Percentiles rank a stretch among this genome's conserved stretches.
Evolutionary conservation across 2,329 filamentous ascomycete species (phyloP).

Genomic region (Teratosphaeria zuluensis): DNA sequence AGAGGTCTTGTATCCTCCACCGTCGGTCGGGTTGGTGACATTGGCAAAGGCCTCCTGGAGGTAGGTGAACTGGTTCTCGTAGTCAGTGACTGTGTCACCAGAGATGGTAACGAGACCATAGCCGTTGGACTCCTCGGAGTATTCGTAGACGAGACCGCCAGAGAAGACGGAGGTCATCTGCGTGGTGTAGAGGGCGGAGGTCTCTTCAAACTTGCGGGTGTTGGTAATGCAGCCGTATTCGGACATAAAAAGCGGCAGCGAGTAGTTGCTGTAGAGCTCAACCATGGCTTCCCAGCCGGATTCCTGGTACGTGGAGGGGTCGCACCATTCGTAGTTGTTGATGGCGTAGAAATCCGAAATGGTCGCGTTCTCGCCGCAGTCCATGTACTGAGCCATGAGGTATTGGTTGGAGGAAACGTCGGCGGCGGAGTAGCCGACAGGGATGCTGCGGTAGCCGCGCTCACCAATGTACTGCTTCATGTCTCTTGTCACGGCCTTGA

Average conservation of each 20-base stretch:
- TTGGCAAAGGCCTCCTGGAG: slow-evolving; percentile 42
- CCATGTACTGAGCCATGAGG: slow-evolving; percentile 82
- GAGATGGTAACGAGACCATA: slow-evolving; percentile 67
- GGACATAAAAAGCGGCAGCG: slow-evolving; percentile 71
- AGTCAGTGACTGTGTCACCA: slow-evolving; percentile 38
- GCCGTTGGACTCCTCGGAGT: slow-evolving; percentile 65
- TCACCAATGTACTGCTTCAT: slow-evolving; percentile 71
- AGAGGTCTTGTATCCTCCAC: slow-evolving; percentile 48
- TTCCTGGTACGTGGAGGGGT: slow-evolving; percentile 53
- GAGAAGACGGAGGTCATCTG: slow-evolving; percentile 87
- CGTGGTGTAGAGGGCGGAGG: slow-evolving; percentile 64
- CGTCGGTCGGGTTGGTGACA: slow-evolving; percentile 42
- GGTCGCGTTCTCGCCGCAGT: slow-evolving; percentile 66
- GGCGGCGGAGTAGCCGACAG: slow-evolving; percentile 72
- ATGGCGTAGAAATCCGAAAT: slow-evolving; percentile 81
- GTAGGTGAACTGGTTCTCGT: slow-evolving; percentile 50
- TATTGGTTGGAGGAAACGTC: slow-evolving; percentile 76
- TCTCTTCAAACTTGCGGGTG: slow-evolving; percentile 69
- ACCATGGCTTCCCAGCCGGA: slow-evolving; percentile 82
- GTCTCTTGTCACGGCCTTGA: slow-evolving; percentile 62
- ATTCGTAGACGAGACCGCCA: slow-evolving; percentile 91
- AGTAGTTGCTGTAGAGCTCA: slow-evolving; percentile 73
- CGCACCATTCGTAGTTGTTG: slow-evolving; percentile 83
- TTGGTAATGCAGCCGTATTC: slow-evolving; percentile 85
- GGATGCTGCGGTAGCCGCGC: slow-evolving; percentile 56